Percentiles rank a stretch among this genome's conserved stretches.
phyloP scores from a whole-genome alignment of 1,139 yeast genomes.

The Magnusiomyces paraingens region DNA sequence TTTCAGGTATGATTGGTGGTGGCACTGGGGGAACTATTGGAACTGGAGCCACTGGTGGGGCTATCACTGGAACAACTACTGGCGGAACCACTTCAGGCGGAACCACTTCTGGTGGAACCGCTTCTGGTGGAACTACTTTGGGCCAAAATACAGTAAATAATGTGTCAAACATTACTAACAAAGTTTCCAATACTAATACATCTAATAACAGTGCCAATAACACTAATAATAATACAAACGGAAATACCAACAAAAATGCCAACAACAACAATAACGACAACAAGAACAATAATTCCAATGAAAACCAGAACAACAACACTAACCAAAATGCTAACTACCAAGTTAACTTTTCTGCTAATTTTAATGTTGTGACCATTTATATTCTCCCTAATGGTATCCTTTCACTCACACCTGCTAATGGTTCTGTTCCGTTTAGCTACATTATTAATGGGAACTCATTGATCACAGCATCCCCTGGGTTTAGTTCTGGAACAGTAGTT shows the following conservation, averaged over 20 bases:
- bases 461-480: not conserved
- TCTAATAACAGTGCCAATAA: not conserved
- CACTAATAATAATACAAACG: not conserved
- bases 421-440: not conserved
- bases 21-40: not conserved
- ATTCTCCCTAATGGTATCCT: not conserved
- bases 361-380: not conserved
- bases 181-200: not conserved
- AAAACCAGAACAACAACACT: not conserved
- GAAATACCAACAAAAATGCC: not conserved
- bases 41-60: too few species aligned
- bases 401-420: not conserved
- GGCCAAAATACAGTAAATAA: too few species aligned
- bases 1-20: not conserved
- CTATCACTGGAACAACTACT: too few species aligned
- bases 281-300: not conserved
- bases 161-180: not conserved
- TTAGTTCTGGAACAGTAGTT: not conserved
- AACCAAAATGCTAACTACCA: not conserved
- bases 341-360: not conserved
- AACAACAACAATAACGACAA: not conserved
- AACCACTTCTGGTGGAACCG: too few species aligned
- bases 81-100: not conserved
- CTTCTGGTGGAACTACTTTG: too few species aligned
- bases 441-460: not conserved